phyloP scores from a whole-genome alignment of 192 early-diverging fungal genomes.

The Coemansia sp. region DNA sequence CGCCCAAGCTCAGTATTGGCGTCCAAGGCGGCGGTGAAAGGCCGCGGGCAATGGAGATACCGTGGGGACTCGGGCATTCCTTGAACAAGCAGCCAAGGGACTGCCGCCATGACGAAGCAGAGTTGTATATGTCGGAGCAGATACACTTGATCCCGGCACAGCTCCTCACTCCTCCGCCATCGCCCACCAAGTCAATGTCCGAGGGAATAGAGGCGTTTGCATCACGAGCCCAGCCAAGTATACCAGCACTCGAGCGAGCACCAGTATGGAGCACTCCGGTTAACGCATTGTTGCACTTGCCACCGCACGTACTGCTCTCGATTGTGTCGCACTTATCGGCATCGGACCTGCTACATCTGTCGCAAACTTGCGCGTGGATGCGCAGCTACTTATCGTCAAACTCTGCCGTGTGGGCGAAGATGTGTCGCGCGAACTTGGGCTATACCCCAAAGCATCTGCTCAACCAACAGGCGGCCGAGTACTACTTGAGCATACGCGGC shows the following conservation, averaged over 20 bases:
- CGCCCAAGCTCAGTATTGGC: not conserved
- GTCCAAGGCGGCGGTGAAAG: not conserved
- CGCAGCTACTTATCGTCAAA: slow-evolving; percentile 29
- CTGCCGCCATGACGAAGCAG: not conserved
- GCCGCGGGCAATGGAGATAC: not conserved
- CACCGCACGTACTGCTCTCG: slow-evolving; percentile 34
- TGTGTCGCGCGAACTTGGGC: slow-evolving; percentile 28
- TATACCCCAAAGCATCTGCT: slow-evolving; percentile 29
- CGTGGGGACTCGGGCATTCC: not conserved
- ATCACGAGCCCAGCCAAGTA: not conserved
- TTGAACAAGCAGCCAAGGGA: not conserved
- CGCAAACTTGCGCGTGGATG: slow-evolving; percentile 41
- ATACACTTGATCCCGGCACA: slow-evolving; percentile 25
- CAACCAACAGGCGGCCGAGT: slow-evolving; percentile 45
- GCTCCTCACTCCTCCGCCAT: slow-evolving; percentile 45
- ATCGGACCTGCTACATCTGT: slow-evolving; percentile 18
- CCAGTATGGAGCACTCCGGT: not conserved
- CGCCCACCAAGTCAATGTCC: slow-evolving; percentile 14
- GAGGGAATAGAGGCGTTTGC: not conserved
- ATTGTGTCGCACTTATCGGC: slow-evolving; percentile 31
- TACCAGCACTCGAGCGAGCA: not conserved
- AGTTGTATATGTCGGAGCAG: slow-evolving; percentile 3
- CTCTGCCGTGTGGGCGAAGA: slow-evolving; percentile 36
- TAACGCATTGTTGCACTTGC: slow-evolving; percentile 22
- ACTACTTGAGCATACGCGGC: slow-evolving; percentile 48